Percentiles rank a stretch among this genome's conserved stretches.
These are phyloP conservation scores for Hyphopichia khmerensis DNA, from an alignment of 1,139 yeast species.

Conservation along the genomic window DNA sequence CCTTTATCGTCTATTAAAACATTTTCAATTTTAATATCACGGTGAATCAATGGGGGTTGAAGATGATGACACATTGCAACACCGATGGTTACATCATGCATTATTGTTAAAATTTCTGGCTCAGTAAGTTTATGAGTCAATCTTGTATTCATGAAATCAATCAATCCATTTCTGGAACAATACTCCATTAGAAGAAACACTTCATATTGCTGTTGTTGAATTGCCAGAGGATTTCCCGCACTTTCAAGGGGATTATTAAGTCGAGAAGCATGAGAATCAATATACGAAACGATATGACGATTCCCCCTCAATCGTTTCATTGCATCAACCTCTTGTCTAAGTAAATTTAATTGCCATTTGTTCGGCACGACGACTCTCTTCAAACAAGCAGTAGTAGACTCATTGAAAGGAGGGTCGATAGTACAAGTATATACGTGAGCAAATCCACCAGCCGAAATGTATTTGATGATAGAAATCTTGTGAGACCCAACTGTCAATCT, in stretches of 20 bases:
- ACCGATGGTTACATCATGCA: slow-evolving; percentile 80
- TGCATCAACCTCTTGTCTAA: slow-evolving; percentile 79
- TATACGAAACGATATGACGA: slow-evolving; percentile 79
- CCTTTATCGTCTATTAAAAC: slow-evolving; percentile 76
- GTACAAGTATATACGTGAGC: slow-evolving; percentile 73
- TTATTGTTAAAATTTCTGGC: slow-evolving; percentile 75
- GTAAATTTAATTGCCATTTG: slow-evolving; percentile 62
- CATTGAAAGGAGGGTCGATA: slow-evolving; percentile 50
- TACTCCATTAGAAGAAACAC: slow-evolving; percentile 91
- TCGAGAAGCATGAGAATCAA: slow-evolving; percentile 94
- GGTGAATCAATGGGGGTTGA: slow-evolving; percentile 78
- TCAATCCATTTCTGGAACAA: slow-evolving; percentile 81
- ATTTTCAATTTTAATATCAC: slow-evolving; percentile 95
- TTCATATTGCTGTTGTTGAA: slow-evolving; percentile 59
- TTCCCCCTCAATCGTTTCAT: slow-evolving; percentile 80
- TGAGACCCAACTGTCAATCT: slow-evolving; percentile 66
- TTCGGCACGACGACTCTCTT: slow-evolving; percentile 76
- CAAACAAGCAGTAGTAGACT: slow-evolving; percentile 58
- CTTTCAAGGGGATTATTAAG: slow-evolving; percentile 16
- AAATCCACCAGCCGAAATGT: slow-evolving; percentile 74
- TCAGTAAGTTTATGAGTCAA: slow-evolving; percentile 79
- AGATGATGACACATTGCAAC: slow-evolving; percentile 87
- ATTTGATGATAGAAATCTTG: slow-evolving; percentile 53
- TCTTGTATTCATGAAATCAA: slow-evolving; percentile 93
- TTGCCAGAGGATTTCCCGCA: slow-evolving; percentile 21